A percentile compares a stretch with the other conserved stretches of the same genome.
These are phyloP conservation scores for Backusella luteola DNA, from an alignment of 192 early-diverging fungal genomes.

Conservation along the genomic window DNA sequence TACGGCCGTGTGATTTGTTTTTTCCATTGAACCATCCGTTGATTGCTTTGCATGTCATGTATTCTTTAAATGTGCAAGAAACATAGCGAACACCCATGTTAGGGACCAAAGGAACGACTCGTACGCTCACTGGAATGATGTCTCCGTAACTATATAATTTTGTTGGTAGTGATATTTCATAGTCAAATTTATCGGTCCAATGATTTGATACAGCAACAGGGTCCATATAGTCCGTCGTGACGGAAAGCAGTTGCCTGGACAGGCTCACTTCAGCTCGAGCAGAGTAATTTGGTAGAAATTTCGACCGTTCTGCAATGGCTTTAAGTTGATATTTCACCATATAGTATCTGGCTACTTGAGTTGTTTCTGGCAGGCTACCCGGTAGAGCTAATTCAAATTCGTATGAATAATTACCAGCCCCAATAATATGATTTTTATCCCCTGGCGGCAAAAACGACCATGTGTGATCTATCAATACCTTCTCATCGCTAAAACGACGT, in stretches of 20 bases:
- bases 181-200: slow-evolving; percentile 51
- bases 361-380: slow-evolving; percentile 58
- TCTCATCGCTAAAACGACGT: slow-evolving; percentile 24
- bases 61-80: slow-evolving; percentile 54
- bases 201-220: slow-evolving; percentile 49
- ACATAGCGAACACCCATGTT: slow-evolving; percentile 41
- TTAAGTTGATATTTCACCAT: slow-evolving; percentile 47
- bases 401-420: slow-evolving; percentile 37
- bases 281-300: slow-evolving; percentile 47
- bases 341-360: slow-evolving; percentile 44
- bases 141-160: slow-evolving; percentile 51
- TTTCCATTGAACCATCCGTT: slow-evolving; percentile 1
- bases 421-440: slow-evolving; percentile 23
- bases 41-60: slow-evolving; percentile 41
- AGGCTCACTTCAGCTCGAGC: slow-evolving; percentile 37
- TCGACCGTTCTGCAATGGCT: slow-evolving; percentile 49
- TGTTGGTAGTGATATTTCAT: slow-evolving; percentile 51
- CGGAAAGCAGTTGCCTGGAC: slow-evolving; percentile 38
- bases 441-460: slow-evolving; percentile 50
- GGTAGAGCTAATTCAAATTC: slow-evolving; percentile 54
- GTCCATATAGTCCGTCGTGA: slow-evolving; percentile 37
- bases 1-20: slow-evolving; percentile 9
- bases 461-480: slow-evolving; percentile 42
- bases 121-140: slow-evolving; percentile 42
- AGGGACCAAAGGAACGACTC: slow-evolving; percentile 41